A percentile compares a stretch with the other conserved stretches of the same genome.
phyloP scores from a whole-genome alignment of 441 rosid species.

The Adansonia madagascariensis region DNA sequence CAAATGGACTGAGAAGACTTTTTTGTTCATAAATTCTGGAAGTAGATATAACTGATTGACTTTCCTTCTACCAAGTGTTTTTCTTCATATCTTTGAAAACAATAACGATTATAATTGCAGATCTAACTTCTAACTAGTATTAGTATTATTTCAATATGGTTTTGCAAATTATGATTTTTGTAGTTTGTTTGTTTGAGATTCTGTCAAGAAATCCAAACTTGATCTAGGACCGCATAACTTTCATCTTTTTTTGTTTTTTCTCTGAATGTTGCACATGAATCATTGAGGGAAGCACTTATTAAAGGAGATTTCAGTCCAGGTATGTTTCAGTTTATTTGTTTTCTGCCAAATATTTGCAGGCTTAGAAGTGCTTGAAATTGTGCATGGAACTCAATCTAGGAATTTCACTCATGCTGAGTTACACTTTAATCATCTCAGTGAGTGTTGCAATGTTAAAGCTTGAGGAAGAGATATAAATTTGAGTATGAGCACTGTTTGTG shows the following conservation, averaged over 20 bases:
- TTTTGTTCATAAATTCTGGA: constrained; percentile 9
- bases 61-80: neutral
- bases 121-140: constrained; percentile 8
- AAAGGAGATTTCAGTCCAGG: constrained; percentile 52
- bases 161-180: constrained; percentile 18
- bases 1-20: neutral
- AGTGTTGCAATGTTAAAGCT: constrained; percentile 10
- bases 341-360: neutral
- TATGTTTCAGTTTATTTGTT: constrained; percentile 30
- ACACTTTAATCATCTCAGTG: neutral
- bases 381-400: constrained; percentile 15
- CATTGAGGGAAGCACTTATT: constrained; percentile 59
- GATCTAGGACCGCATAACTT: constrained; percentile 29
- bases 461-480: constrained; percentile 14
- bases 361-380: constrained; percentile 16
- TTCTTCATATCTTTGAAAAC: neutral
- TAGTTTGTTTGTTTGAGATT: neutral
- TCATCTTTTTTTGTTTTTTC: constrained; percentile 16
- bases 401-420: neutral
- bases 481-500: neutral
- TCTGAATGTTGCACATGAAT: constrained; percentile 79
- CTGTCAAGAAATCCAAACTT: constrained; percentile 5
- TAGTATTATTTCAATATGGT: constrained; percentile 13
- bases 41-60: neutral
- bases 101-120: neutral